Evolutionary conservation across 768 basidiomycete species (phyloP).

Genomic region (Trametes punicea): DNA sequence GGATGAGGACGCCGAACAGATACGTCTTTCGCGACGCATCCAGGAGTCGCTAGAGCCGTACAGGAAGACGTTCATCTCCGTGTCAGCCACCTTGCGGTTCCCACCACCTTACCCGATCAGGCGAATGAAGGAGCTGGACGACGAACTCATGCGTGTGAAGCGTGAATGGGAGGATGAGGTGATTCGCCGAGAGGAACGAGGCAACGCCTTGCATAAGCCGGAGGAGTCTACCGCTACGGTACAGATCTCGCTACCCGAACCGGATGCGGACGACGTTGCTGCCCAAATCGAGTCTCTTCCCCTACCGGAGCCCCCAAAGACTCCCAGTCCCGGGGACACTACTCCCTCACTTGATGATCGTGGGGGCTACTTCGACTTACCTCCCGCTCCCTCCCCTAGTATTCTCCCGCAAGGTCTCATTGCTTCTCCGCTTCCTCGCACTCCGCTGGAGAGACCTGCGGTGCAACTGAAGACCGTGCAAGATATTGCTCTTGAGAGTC

Average conservation of each 20-base stretch:
- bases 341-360: conserved; percentile 30
- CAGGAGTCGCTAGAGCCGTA: conserved; percentile 84
- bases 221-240: conserved; percentile 37
- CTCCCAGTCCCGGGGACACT: conserved; percentile 36
- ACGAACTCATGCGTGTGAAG: conserved; percentile 65
- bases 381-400: conserved; percentile 29
- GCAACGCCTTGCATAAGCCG: conserved; percentile 39
- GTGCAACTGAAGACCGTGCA: conserved; percentile 55
- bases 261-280: conserved; percentile 47
- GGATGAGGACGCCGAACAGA: conserved; percentile 69
- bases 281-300: conserved; percentile 61
- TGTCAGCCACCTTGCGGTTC: conserved; percentile 89
- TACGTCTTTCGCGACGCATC: conserved; percentile 71
- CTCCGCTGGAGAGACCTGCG: conserved; percentile 35
- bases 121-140: conserved; percentile 86
- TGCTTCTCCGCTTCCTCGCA: conserved; percentile 32
- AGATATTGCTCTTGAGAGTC: conserved; percentile 76
- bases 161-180: conserved; percentile 87
- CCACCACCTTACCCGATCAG: conserved; percentile 87
- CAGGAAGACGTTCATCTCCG: conserved; percentile 82
- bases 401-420: conserved; percentile 28
- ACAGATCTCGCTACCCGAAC: conserved; percentile 24
- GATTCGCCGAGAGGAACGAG: conserved; percentile 68
- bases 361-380: conserved; percentile 44
- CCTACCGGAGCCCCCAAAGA: conserved; percentile 35